Base-by-base conservation (phyloP, 1,139 yeast genomes). In the Diutina scorzettiae region DNA sequence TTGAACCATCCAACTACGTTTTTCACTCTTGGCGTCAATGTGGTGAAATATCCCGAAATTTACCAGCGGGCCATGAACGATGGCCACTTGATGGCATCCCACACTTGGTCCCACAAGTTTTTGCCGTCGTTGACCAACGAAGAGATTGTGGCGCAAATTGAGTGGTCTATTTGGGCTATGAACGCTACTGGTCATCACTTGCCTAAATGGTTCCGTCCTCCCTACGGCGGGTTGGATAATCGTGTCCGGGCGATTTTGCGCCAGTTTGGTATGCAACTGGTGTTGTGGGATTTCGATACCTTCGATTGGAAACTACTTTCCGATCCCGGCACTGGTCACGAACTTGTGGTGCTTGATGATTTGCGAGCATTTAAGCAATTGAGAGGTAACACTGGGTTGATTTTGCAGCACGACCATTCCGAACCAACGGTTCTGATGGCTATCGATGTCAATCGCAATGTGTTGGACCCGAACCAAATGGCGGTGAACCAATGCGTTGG, bases 111-210 rank as follows among this genome's bases (percentile, higher is more conserved):
- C 4, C 97, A 89, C 62, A 78, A 79, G 45, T 84, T 81, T 52
- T 67, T 89, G 47, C 96, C 97, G 1, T 62, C 78, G 1, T 65
- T 89, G 45, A 59, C 76, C 16, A 86, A 86, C 56, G 91, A 85
- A 58, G 74, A 85, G 48, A 76, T 89, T 18, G 78, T 83, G 46
- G 95, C 96, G 0, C 96, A 89, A 57, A 63, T 89, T 40, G 81
- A 89, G 60, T 89, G 97, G 98, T 81, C 94, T 1, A 78, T 87
- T 31, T 89, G 97, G 97, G 96, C 96, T 5, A 85, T 87, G 93
- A 87, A 91, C 61, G 96, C 96, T 2, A 87, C 97, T 0, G 83
- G 86, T 0, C 69, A 79, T 19, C 91, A 87, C 53, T 58, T 84
- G n/a, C 97, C 97, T 12, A 81, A 81, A 53, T 91, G 91, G 82